These are phyloP conservation scores for Syncephalastrum contaminatum DNA, from an alignment of 371 early-diverging fungal genomes.

Conservation along the genomic window DNA sequence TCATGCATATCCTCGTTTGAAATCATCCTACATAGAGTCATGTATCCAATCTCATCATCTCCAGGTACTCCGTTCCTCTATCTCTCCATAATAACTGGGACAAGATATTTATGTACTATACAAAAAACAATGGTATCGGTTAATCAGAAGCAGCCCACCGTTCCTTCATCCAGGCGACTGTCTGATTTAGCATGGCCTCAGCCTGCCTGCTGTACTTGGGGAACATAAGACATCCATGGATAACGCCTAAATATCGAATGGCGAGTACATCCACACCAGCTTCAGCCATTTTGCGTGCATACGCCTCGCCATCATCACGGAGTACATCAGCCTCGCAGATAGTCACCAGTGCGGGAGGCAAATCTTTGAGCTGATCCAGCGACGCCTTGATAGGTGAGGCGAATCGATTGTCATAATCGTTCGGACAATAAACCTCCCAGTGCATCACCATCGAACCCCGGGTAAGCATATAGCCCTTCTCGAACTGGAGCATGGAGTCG, in stretches of 20 bases:
- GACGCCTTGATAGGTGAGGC: constrained; percentile 22
- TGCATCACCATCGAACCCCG: constrained; percentile 17
- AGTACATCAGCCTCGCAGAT: constrained; percentile 33
- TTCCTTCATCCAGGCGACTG: too few species aligned
- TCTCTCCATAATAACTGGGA: too few species aligned
- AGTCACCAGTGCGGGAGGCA: constrained; percentile 32
- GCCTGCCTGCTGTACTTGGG: too few species aligned
- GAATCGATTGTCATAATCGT: constrained; percentile 2
- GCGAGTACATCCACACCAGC: constrained; percentile 29
- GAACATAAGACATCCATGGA: constrained; percentile 6
- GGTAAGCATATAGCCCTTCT: constrained; percentile 17
- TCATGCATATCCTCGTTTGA: too few species aligned
- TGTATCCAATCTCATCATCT: too few species aligned
- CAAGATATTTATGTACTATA: too few species aligned
- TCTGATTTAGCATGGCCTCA: too few species aligned
- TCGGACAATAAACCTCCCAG: constrained; percentile 22
- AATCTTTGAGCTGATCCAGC: constrained; percentile 21
- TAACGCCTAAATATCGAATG: constrained; percentile 15
- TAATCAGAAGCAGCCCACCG: too few species aligned
- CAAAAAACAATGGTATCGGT: too few species aligned
- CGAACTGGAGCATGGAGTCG: constrained; percentile 2
- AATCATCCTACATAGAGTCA: too few species aligned
- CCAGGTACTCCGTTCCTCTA: too few species aligned
- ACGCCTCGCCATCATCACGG: constrained; percentile 35
- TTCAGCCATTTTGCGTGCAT: constrained; percentile 17